A percentile compares a stretch with the other conserved stretches of the same genome.
Conservation (phyloP, 2,329 filamentous ascomycete genomes). For the Ceratocystis huliohia region DNA sequence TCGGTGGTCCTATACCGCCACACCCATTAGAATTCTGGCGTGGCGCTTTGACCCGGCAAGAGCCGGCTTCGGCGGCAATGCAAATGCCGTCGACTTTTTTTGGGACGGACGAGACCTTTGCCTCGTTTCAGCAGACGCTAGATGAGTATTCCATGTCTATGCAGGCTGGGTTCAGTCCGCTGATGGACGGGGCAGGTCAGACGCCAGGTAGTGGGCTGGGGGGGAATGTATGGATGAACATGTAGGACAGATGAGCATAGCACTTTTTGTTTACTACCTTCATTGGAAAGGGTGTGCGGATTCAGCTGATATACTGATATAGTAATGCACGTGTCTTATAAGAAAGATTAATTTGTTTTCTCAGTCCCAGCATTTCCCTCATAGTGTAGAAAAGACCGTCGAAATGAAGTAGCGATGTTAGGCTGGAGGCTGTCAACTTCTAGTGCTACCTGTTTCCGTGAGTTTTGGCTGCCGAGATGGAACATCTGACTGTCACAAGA, state of each 20-base stretch:
- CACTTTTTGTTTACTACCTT: not conserved
- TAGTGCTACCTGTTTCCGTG: no score
- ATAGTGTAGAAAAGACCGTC: no score
- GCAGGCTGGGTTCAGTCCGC: constrained; percentile 12
- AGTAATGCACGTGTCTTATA: no score
- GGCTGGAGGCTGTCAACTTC: no score
- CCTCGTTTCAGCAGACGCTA: constrained; percentile 30
- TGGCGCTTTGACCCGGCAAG: constrained; percentile 21
- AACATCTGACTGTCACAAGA: no score
- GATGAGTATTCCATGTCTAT: constrained; percentile 28
- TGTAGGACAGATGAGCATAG: constrained; percentile 7
- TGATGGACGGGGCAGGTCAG: constrained; percentile 1
- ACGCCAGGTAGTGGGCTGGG: constrained; percentile 4
- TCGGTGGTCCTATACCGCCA: constrained; percentile 1
- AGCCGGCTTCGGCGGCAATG: constrained; percentile 24
- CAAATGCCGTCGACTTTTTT: constrained; percentile 28
- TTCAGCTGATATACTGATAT: no score
- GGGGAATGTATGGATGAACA: constrained; percentile 18
- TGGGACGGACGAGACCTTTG: constrained; percentile 30
- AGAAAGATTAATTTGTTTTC: no score
- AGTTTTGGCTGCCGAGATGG: no score
- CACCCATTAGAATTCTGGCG: constrained; percentile 20
- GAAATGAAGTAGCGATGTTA: no score
- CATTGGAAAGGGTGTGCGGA: no score
- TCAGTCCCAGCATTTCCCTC: no score